A percentile compares a stretch with the other conserved stretches of the same genome.
These are phyloP conservation scores for Metschnikowia noctiluminum DNA, from an alignment of 805 yeast genomes.

Conservation along the genomic window DNA sequence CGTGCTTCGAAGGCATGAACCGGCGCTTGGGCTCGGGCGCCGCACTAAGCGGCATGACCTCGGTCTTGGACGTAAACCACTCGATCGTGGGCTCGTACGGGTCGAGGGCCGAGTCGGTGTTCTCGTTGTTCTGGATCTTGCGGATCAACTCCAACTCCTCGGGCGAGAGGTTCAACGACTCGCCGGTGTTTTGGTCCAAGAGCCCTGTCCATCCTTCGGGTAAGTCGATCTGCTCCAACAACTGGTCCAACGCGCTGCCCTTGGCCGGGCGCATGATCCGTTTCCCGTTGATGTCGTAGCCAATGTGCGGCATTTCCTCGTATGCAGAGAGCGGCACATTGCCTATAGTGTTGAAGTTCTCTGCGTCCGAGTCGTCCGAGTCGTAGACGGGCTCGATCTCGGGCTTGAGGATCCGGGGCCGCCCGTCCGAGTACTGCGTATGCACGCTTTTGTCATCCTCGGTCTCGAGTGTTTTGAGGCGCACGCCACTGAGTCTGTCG, in stretches of 20 bases:
- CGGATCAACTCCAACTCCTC: conserved; percentile 89
- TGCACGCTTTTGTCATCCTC: conserved; percentile 32
- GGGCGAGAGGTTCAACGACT: conserved; percentile 70
- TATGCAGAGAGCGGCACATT: conserved; percentile 90
- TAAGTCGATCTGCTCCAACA: conserved; percentile 84
- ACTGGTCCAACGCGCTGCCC: conserved; percentile 88
- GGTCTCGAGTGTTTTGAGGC: conserved; percentile 49
- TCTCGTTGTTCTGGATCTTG: conserved; percentile 80
- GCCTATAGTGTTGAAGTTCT: conserved; percentile 81
- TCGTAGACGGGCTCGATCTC: conserved; percentile 95
- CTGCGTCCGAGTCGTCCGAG: conserved; percentile 88
- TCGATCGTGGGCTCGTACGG: conserved; percentile 94
- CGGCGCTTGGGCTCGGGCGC: conserved; percentile 97
- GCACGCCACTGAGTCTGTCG: conserved; percentile 53
- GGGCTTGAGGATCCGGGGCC: conserved; percentile 72
- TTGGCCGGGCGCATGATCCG: conserved; percentile 98
- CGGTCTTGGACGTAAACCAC: conserved; percentile 87
- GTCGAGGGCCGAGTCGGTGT: conserved; percentile 72
- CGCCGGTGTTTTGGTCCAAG: conserved; percentile 84
- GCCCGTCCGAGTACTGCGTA: conserved; percentile 72
- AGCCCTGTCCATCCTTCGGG: conserved; percentile 99
- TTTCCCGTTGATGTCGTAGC: conserved; percentile 95
- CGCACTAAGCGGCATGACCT: conserved; percentile 88
- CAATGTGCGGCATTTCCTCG: conserved; percentile 96
- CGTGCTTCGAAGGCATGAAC: conserved; percentile 94